phyloP scores from a whole-genome alignment of 2,329 filamentous ascomycete genomes.

The Colletotrichum australisinense region DNA sequence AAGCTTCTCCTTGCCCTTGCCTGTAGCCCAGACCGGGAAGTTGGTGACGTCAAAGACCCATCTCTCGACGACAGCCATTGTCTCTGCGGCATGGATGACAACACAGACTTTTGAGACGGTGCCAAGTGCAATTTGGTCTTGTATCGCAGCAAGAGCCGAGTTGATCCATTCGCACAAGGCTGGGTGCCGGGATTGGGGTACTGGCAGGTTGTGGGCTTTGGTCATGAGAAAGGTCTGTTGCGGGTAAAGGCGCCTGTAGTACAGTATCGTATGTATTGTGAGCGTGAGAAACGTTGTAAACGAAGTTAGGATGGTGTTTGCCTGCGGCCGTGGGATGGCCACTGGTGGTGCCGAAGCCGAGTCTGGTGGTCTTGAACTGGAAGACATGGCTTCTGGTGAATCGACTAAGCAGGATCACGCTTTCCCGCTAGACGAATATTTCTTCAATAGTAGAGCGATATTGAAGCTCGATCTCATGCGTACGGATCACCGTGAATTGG shows the following conservation, averaged over 20 bases:
- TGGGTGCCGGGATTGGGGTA: slow-evolving; percentile 88
- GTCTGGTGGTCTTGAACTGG: slow-evolving; percentile 13
- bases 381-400: slow-evolving; percentile 9
- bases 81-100: slow-evolving; percentile 55
- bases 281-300: slow-evolving; percentile 86
- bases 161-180: slow-evolving; percentile 87
- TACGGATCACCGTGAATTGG: not conserved
- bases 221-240: slow-evolving; percentile 80
- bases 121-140: slow-evolving; percentile 74
- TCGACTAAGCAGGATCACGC: not conserved
- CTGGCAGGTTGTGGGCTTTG: slow-evolving; percentile 84
- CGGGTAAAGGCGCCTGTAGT: slow-evolving; percentile 85
- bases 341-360: slow-evolving; percentile 22
- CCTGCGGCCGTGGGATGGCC: slow-evolving; percentile 52
- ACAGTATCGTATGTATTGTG: slow-evolving; percentile 87
- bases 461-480: not conserved
- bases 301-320: slow-evolving; percentile 70
- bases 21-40: slow-evolving; percentile 58
- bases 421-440: not conserved
- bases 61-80: slow-evolving; percentile 63
- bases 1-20: slow-evolving; percentile 35
- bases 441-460: not conserved
- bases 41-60: slow-evolving; percentile 69
- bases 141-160: slow-evolving; percentile 80
- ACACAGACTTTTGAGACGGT: slow-evolving; percentile 59